Conservation (phyloP, 176 grass and related monocot species). For the Secale cereale region DNA sequence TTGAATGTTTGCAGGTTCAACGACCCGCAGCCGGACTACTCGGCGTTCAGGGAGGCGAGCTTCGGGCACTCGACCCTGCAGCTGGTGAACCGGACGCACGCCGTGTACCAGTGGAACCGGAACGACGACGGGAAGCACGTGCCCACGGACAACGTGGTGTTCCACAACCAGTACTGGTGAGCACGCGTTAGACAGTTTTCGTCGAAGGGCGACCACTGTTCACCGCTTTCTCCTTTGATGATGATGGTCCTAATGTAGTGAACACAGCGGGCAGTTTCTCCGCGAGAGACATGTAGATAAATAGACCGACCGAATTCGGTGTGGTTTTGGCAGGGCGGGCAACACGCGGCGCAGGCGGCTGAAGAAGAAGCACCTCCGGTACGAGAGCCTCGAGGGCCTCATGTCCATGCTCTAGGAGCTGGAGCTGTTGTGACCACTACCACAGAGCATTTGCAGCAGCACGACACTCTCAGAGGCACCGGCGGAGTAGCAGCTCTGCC, state of each 20-base stretch:
- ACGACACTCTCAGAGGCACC: too few relatives aligned
- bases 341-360: conserved; percentile 64
- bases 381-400: conserved; percentile 34
- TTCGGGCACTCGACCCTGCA: conserved; percentile 85
- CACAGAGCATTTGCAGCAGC: too few relatives aligned
- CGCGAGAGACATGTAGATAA: too few relatives aligned
- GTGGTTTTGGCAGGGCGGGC: conserved; percentile 45
- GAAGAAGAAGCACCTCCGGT: conserved; percentile 62
- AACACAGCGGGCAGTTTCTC: too few relatives aligned
- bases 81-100: conserved; percentile 90
- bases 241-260: too few relatives aligned
- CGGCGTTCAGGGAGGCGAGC: conserved; percentile 91
- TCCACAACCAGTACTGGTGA: conserved; percentile 89
- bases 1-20: conserved; percentile 44
- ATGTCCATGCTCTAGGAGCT: conserved; percentile 45
- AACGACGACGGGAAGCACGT: conserved; percentile 90
- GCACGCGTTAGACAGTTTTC: too few relatives aligned
- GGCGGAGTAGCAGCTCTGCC: too few relatives aligned
- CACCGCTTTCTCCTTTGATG: too few relatives aligned
- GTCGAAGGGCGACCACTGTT: too few relatives aligned
- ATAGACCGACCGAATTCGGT: too few relatives aligned
- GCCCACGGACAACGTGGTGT: conserved; percentile 61
- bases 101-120: conserved; percentile 81
- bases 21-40: conserved; percentile 90
- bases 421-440: too few relatives aligned